Conservation (phyloP, 768 basidiomycete genomes). For the Hypholoma fasciculare region DNA sequence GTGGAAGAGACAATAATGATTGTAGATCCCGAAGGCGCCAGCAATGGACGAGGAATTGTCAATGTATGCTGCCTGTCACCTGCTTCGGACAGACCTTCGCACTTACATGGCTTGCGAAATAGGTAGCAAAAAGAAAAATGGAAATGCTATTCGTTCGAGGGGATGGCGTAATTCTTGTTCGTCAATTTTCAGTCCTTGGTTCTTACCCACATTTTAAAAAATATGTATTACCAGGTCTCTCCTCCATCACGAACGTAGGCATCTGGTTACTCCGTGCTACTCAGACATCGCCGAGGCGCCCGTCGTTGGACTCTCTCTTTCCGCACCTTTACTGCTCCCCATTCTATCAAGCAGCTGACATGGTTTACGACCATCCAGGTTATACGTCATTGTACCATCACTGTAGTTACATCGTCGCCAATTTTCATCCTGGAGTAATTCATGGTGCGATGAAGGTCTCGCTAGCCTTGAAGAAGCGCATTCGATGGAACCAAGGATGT, state of each 20-base stretch:
- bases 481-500: too few species aligned
- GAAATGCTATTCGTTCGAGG: slow-evolving; percentile 98
- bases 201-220: slow-evolving; percentile 3
- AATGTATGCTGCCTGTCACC: slow-evolving; percentile 44
- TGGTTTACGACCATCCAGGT: not conserved
- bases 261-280: not conserved
- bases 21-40: slow-evolving; percentile 80
- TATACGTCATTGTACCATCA: not conserved
- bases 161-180: slow-evolving; percentile 93
- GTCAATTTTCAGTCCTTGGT: slow-evolving; percentile 23
- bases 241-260: slow-evolving; percentile 72
- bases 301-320: too few species aligned
- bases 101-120: not conserved
- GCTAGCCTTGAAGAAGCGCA: too few species aligned
- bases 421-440: not conserved
- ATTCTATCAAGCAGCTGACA: not conserved
- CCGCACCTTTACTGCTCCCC: too few species aligned
- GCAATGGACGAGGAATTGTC: slow-evolving; percentile 59
- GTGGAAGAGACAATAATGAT: slow-evolving; percentile 98
- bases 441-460: too few species aligned
- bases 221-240: slow-evolving; percentile 54
- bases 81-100: not conserved
- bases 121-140: slow-evolving; percentile 93
- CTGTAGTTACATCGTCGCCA: not conserved
- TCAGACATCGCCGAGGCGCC: not conserved